Base-by-base conservation (phyloP, 1,139 yeast species). In the Nakaseomyces glabratus region DNA sequence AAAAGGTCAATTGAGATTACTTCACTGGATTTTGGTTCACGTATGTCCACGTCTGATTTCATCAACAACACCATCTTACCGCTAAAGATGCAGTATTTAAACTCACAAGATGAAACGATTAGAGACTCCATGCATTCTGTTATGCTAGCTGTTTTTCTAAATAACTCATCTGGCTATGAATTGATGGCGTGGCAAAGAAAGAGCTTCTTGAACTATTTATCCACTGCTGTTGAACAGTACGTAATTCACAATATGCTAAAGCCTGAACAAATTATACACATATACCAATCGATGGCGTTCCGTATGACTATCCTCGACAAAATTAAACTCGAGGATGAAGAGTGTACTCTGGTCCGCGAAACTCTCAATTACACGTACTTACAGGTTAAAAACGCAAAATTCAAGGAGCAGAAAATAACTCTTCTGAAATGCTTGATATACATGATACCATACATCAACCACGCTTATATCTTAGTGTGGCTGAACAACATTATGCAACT, bases 81-180 rank as follows among this genome's bases (percentile, higher is more conserved):
- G 2, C 17, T 49, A 4, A 24, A 39, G 11, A 4, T 35, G 6
- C 36, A 32, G 4, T 45, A 40, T 31, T 21, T 45, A 6, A 15
- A 37, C 10, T 38, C 44, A 5, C 8, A 37, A 3, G 33, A 39
- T 15, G 31, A 28, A 6, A 46, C 43, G 3, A 37, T 55, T 1
- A 40, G 49, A 24, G 60, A 54, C 35, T 36, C 45, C 4, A 42
- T 47, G 8, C 55, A 52, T 34, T 37, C 50, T 2, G 45, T 50
- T 20, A 35, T 45, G 20, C 30, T 55, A 2, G 34, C 51, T 3
- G 18, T 49, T 4, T 49, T 42, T 26, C 20, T 36, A 2, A 46
- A 42, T 23, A 29, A 31, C 6, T 17, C 36, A 3, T 22, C 34
- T 4, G 38, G 31, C 4, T n/a, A 28, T 1, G 24, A 20, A 6